Evolutionary conservation across 306 rosid genomes (phyloP).

Genomic region (Pyrus betulifolia): DNA sequence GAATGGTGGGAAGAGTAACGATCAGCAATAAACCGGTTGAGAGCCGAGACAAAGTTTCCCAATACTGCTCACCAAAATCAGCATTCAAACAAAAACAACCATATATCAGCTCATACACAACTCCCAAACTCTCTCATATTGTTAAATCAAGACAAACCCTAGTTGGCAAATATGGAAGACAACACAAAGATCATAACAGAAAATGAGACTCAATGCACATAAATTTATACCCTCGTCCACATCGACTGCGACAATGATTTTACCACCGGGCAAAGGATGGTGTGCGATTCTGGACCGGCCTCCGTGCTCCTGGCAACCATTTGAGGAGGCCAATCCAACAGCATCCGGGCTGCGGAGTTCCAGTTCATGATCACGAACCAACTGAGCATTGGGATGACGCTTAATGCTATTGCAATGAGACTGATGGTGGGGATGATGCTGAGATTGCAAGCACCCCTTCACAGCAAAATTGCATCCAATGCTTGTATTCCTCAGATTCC

Average conservation of each 20-base stretch:
- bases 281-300: constrained; percentile 29
- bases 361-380: constrained; percentile 29
- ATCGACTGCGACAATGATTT: constrained; percentile 75
- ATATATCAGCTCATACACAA: not conserved
- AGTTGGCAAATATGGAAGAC: not conserved
- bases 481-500: not conserved
- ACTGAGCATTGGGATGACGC: constrained; percentile 29
- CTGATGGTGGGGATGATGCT: not conserved
- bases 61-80: constrained; percentile 42
- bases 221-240: constrained; percentile 68
- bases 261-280: constrained; percentile 29
- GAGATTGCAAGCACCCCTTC: constrained; percentile 31
- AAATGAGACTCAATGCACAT: not conserved
- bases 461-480: not conserved
- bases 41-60: constrained; percentile 87
- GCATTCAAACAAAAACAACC: constrained; percentile 7
- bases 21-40: constrained; percentile 84
- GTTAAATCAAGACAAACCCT: not conserved
- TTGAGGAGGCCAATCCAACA: constrained; percentile 7
- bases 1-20: constrained; percentile 62
- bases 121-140: not conserved
- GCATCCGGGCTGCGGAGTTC: constrained; percentile 10
- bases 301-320: constrained; percentile 10
- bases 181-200: not conserved
- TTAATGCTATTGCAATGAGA: not conserved